Conservation (phyloP, 768 basidiomycete genomes). For the Phaffia australis region DNA sequence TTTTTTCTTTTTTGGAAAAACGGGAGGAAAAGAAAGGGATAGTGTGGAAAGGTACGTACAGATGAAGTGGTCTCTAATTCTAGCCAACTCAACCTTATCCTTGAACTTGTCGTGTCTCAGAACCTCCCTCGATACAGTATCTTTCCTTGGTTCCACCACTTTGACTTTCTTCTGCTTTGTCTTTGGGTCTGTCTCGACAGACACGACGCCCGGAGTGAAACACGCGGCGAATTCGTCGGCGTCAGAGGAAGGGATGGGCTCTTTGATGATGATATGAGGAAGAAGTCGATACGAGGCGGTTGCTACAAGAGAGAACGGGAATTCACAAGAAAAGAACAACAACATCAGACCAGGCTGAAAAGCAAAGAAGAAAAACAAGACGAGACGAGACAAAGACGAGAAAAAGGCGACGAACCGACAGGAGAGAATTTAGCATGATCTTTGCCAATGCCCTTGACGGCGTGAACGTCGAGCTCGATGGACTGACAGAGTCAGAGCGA, state of each 20-base stretch:
- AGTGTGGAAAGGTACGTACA: conserved; percentile 48
- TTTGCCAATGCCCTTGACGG: conserved; percentile 81
- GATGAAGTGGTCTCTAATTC: conserved; percentile 84
- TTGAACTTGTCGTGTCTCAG: conserved; percentile 83
- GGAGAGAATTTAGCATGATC: conserved; percentile 96
- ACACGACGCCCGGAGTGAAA: conserved; percentile 56
- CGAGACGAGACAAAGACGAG: not conserved
- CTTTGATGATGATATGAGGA: conserved; percentile 61
- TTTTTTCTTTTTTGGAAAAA: not conserved
- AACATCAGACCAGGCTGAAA: not conserved
- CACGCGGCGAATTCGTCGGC: conserved; percentile 74
- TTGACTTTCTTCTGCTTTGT: conserved; percentile 43
- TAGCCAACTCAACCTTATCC: conserved; percentile 65
- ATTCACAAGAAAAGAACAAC: not conserved
- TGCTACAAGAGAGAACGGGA: conserved; percentile 43
- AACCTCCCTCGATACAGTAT: conserved; percentile 85
- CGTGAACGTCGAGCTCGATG: conserved; percentile 75
- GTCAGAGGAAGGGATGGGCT: conserved; percentile 65
- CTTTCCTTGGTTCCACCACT: conserved; percentile 54
- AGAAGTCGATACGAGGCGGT: conserved; percentile 91
- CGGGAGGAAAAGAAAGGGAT: not conserved
- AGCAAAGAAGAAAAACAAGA: not conserved
- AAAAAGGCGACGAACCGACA: conserved; percentile 51
- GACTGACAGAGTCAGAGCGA: conserved; percentile 35
- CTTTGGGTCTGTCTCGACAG: conserved; percentile 36